phyloP scores from a whole-genome alignment of 805 yeast genomes.

The Schizosaccharomyces pombe region ASM294v3 CU329670.1:2751501-2752000 shows the following conservation, averaged over 20 bases:
- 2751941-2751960: slow-evolving; percentile 85
- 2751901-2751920: slow-evolving; percentile 22
- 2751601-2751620: no score
- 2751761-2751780: not conserved
- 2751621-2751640: no score
- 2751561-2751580: no score
- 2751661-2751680: not conserved
- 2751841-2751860: not conserved
- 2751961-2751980: slow-evolving; percentile 28
- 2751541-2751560: no score
- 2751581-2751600: no score
- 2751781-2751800: not conserved
- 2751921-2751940: slow-evolving; percentile 70
- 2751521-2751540: no score
- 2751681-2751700: not conserved
- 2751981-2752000: not conserved
- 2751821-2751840: not conserved
- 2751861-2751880: no score
- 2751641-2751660: no score
- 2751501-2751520: no score
- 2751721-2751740: not conserved
- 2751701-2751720: not conserved
- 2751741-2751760: not conserved
- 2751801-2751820: not conserved
- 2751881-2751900: no score